phyloP scores from a whole-genome alignment of 495 filamentous ascomycete species.

The Staphylotrichum tortipilum region DNA sequence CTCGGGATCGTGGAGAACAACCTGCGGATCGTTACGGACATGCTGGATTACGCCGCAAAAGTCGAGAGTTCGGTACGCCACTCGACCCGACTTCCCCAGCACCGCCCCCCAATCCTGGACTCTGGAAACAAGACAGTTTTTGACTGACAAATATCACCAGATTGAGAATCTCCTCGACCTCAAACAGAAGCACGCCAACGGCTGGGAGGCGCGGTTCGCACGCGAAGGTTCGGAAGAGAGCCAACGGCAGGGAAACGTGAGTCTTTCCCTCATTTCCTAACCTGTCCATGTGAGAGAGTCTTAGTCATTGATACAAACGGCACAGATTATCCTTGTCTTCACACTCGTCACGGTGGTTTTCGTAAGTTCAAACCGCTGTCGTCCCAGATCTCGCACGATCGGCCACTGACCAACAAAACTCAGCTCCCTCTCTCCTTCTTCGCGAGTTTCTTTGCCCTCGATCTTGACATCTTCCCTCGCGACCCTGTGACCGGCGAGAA shows the following conservation, averaged over 20 bases:
- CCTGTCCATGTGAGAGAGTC: neutral
- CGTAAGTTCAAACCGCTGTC: neutral
- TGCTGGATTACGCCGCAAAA: slow-evolving; percentile 9
- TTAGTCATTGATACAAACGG: neutral
- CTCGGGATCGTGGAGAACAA: slow-evolving; percentile 15
- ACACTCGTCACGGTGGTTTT: slow-evolving; percentile 16
- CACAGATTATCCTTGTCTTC: slow-evolving; percentile 16
- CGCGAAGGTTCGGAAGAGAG: slow-evolving; percentile 12
- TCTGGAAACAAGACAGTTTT: neutral
- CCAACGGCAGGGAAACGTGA: slow-evolving; percentile 12
- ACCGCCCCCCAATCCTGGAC: no score
- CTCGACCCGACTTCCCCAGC: no score
- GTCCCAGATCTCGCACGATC: no score
- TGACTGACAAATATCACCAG: neutral
- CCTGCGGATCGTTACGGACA: slow-evolving; percentile 8
- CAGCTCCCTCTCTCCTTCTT: slow-evolving; percentile 17
- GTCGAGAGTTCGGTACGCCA: slow-evolving; percentile 7
- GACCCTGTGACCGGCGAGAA: slow-evolving; percentile 1
- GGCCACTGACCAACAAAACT: neutral
- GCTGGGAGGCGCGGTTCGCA: slow-evolving; percentile 18
- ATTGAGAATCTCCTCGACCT: slow-evolving; percentile 18
- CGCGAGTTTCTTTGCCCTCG: slow-evolving; percentile 11
- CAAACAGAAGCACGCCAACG: slow-evolving; percentile 24
- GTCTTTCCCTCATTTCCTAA: neutral
- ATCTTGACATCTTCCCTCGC: slow-evolving; percentile 8